Evolutionary conservation across 257 asterid genomes (phyloP), one percentile per base, ranked within the genome.

Genomic region (Jasminum sambac): DNA sequence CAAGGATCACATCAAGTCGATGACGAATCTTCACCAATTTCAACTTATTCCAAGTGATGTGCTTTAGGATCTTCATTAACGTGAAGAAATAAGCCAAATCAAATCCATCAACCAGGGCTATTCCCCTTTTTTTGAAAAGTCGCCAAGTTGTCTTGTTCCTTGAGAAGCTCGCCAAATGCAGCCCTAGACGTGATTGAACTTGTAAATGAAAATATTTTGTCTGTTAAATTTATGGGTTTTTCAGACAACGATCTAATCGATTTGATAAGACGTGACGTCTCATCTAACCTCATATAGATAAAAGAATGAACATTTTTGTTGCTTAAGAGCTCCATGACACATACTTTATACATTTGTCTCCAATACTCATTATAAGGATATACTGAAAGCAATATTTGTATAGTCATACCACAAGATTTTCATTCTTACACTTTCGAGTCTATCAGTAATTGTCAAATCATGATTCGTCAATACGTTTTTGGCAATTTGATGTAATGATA

Each of bases 291-390:
- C 3, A 68, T 74, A 1, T 10, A n/a, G 13, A 30, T 38, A 44
- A 19, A 74, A 57, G 74, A 58, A 43, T 38, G 52, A 55, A 74
- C 44, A 43, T 48, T 43, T 25, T 74, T 74, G 36, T 30, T 6
- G 38, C 43, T 59, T 5, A 67, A 13, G 16, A 74, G 64, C 38
- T 68, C 78, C 37, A 67, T 25, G 13, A 52, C 43, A 11, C 66
- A 72, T 3, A 72, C 16, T 34, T 46, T 72, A 30, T 41, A 25
- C 64, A 72, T 43, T 11, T 63, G 70, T 25, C 76, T 72, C 70
- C 70, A 63, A 63, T 72, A 72, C 21, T 61, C 75, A 6, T 68
- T 68, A 23, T 63, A 71, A 0, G 69, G 75, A 46, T 63, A n/a
- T n/a, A n/a, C n/a, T 40, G 2, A 63, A 71, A 2, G 48, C 52